phyloP scores from a whole-genome alignment of 176 grass and related monocot species.

The Urochloa ruziziensis region DNA sequence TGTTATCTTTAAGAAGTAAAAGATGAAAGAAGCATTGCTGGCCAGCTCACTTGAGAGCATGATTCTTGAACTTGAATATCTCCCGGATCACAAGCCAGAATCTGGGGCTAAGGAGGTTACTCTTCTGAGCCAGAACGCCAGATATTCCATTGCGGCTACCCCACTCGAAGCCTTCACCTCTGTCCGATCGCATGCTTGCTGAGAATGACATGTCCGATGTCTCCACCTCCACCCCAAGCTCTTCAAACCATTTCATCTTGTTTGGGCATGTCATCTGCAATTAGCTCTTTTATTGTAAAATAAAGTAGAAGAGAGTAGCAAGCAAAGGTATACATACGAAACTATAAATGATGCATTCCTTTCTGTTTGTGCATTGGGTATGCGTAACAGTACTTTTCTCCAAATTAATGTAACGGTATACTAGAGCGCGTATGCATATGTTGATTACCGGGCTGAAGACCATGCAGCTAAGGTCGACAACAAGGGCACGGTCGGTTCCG shows the following conservation, averaged over 20 bases:
- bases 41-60: conserved; percentile 33
- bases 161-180: conserved; percentile 53
- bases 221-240: conserved; percentile 69
- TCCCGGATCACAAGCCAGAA: conserved; percentile 70
- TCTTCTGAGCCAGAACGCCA: conserved; percentile 57
- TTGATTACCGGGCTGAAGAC: conserved; percentile 66
- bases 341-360: too few relatives aligned
- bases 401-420: too few relatives aligned
- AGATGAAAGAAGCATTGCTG: neutral
- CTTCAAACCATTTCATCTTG: conserved; percentile 79
- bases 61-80: conserved; percentile 62
- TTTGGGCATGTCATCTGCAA: conserved; percentile 79
- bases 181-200: conserved; percentile 38
- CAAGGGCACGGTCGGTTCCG: conserved; percentile 21
- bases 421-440: neutral
- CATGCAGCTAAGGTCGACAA: conserved; percentile 83
- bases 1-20: too few relatives aligned
- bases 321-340: too few relatives aligned
- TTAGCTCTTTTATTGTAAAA: neutral
- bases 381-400: too few relatives aligned
- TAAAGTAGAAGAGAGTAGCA: neutral
- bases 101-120: conserved; percentile 55
- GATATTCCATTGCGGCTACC: conserved; percentile 65
- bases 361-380: too few relatives aligned
- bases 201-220: conserved; percentile 76